Evolutionary conservation across 2,329 filamentous ascomycete genomes (phyloP).

Genomic region (Verticillium isaacii): DNA sequence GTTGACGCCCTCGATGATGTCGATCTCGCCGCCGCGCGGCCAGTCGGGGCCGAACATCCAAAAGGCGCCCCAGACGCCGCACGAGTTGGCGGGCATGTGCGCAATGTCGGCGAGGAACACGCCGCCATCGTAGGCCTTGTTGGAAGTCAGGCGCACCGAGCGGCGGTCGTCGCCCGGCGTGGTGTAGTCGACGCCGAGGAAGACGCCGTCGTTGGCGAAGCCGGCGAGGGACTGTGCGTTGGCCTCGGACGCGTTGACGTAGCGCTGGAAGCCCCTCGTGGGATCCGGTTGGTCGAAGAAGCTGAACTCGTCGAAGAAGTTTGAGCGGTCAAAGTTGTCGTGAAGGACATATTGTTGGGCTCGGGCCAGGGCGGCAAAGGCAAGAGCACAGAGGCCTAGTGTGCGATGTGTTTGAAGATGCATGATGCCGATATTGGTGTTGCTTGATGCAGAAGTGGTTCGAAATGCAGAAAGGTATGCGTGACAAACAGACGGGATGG

Average conservation of each 20-base stretch:
- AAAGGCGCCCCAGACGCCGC: slow-evolving; percentile 74
- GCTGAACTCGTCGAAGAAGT: slow-evolving; percentile 52
- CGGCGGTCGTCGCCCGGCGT: slow-evolving; percentile 58
- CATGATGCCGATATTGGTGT: background rate
- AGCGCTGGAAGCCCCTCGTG: slow-evolving; percentile 70
- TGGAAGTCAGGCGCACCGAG: slow-evolving; percentile 67
- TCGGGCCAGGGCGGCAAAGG: slow-evolving; percentile 22
- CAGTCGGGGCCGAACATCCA: slow-evolving; percentile 65
- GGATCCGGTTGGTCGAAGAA: slow-evolving; percentile 60
- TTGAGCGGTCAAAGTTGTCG: slow-evolving; percentile 43
- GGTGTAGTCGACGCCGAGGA: slow-evolving; percentile 64
- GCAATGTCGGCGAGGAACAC: slow-evolving; percentile 69
- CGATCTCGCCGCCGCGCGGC: slow-evolving; percentile 70
- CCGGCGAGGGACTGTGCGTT: slow-evolving; percentile 53
- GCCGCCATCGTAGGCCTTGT: slow-evolving; percentile 60
- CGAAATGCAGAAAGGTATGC: background rate
- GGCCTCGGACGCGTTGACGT: slow-evolving; percentile 56
- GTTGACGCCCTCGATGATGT: slow-evolving; percentile 77
- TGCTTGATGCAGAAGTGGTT: background rate
- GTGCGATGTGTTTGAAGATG: background rate
- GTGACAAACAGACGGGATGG: background rate
- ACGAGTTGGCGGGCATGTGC: slow-evolving; percentile 70
- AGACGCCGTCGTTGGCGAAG: slow-evolving; percentile 50
- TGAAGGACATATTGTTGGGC: slow-evolving; percentile 36
- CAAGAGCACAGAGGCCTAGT: slow-evolving; percentile 16